Evolutionary conservation across 1,139 yeast species (phyloP), one percentile per base, ranked within the genome.

Genomic region (Nakaseomyces delphensis): DNA sequence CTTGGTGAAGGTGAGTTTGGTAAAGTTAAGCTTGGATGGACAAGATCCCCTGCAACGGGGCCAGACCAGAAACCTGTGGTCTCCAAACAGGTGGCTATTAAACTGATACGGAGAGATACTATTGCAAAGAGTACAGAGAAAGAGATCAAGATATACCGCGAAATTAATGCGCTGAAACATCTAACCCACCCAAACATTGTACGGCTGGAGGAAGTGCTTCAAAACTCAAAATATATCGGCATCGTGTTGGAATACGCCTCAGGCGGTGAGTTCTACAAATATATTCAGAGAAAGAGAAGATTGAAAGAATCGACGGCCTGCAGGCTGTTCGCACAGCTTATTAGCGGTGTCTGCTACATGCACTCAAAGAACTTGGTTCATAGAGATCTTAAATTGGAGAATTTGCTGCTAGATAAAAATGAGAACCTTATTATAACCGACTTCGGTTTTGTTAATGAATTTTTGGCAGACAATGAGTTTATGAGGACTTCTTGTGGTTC

Each of bases 1-100:
- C 68, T 91, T n/a, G 98, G 98, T 31, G 96, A 89, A 66, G 98
- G 98, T 36, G 97, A 91, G 61, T 91, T 91, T 63, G 98, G 97
- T 46, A 89, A 89, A 64, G 98, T 91, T 48, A 91, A 89, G 62
- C 70, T 91, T n/a, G 97, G 96, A 15, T 89, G 96, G 96, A 71
- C 95, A 44, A 55, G 47, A 43, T 43, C 46, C 3, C 40, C 43
- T 23, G 38, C 37, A 14, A 30, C 36, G 38, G 48, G 38, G 24
- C 35, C 41, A 3, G 20, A 35, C 8, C 45, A 42, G n/a, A 40
- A 44, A 5, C 39, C 53, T 13, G 47, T 43, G 13, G 53, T 52
- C 39, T 87, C 91, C 4, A 77, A 83, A 43, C 93, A 86, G 65
- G 96, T 89, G 19, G 98, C 98, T 40, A 87, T 91, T 55, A 91